A percentile compares a stretch with the other conserved stretches of the same genome.
Evolutionary conservation across 257 asterid species (phyloP).

Genomic region (Avicennia marina): DNA sequence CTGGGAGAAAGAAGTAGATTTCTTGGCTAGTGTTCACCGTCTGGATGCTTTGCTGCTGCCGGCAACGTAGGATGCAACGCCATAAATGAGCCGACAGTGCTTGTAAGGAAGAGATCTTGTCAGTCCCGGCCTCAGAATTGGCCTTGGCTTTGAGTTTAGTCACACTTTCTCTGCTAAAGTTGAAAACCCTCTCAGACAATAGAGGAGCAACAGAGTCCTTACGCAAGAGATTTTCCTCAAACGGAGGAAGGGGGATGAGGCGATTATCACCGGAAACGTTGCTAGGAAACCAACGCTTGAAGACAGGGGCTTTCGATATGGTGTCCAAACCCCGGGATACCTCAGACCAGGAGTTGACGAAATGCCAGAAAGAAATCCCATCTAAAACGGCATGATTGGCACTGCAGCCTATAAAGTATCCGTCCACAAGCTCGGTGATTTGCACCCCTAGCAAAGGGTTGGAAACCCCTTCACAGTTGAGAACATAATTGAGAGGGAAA

Average conservation of each 20-base stretch:
- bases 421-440: conserved; percentile 32
- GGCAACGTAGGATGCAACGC: conserved; percentile 25
- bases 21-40: neutral
- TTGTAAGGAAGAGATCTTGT: conserved; percentile 38
- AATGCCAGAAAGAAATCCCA: conserved; percentile 36
- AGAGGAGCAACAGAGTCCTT: conserved; percentile 5
- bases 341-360: conserved; percentile 37
- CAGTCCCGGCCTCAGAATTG: conserved; percentile 20
- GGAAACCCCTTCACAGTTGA: conserved; percentile 22
- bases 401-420: conserved; percentile 30
- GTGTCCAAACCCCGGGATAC: conserved; percentile 18
- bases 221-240: neutral
- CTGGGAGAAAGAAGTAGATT: neutral
- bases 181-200: conserved; percentile 33
- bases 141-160: conserved; percentile 34
- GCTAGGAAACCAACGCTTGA: conserved; percentile 23
- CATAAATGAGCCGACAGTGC: conserved; percentile 34
- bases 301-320: conserved; percentile 15
- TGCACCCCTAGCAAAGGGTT: conserved; percentile 39
- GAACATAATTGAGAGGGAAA: conserved; percentile 22
- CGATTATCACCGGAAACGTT: neutral
- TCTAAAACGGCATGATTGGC: conserved; percentile 25
- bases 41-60: neutral
- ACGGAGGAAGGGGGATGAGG: conserved; percentile 9
- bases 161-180: conserved; percentile 29